phyloP scores from a whole-genome alignment of 768 basidiomycete species.

The Podaxis rugospora region DNA sequence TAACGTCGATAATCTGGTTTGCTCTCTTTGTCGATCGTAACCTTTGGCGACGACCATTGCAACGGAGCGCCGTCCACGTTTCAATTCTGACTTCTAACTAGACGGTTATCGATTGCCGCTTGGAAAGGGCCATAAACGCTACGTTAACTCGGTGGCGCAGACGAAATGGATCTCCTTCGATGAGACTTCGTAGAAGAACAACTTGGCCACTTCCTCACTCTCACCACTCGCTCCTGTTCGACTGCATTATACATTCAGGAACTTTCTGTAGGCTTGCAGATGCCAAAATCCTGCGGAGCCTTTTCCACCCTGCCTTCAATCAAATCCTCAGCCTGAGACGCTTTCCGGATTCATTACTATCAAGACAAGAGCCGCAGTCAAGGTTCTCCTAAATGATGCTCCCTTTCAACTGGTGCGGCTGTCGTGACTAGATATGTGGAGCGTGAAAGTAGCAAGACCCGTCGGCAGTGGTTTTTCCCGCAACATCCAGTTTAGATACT shows the following conservation, averaged over 20 bases:
- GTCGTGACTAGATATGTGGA: background rate
- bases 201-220: background rate
- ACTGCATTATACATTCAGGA: background rate
- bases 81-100: too few relatives aligned
- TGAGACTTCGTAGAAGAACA: background rate
- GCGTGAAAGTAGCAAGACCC: background rate
- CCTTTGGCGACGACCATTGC: too few relatives aligned
- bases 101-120: too few relatives aligned
- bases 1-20: too few relatives aligned
- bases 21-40: too few relatives aligned
- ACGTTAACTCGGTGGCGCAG: background rate
- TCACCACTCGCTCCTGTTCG: background rate
- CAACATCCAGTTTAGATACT: background rate
- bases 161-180: background rate
- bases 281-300: background rate
- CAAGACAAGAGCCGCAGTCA: background rate
- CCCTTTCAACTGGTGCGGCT: background rate
- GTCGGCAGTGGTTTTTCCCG: background rate
- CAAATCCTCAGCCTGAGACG: background rate
- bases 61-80: too few relatives aligned
- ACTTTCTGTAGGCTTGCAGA: background rate
- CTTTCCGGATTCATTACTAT: background rate
- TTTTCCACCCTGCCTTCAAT: background rate
- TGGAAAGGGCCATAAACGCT: background rate
- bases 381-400: background rate